Base-by-base conservation (phyloP, 495 filamentous ascomycete species). In the Aspergillus mulundensis region DNA sequence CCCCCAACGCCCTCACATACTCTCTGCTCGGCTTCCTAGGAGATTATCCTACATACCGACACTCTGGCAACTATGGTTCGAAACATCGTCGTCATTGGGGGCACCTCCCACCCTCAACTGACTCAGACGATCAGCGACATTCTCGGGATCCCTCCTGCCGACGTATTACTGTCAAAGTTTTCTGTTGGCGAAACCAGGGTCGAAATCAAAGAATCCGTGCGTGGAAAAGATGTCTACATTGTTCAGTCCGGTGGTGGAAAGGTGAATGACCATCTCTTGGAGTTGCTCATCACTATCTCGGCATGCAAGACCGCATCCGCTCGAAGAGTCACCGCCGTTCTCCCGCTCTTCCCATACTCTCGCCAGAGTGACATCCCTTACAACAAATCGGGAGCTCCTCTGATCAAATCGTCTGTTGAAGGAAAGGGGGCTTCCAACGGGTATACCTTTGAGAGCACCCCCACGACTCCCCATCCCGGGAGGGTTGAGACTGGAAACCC, bases 161-260 rank as follows among this genome's bases (percentile, higher is more conserved):
- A 89, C 60, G 87, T 91, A 54, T 81, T 92, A 52, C 81, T 97
- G 50, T 84, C 80, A 60, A 97, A 96, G 75, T 98, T 98, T 72
- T 85, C 87, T 15, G 90, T 93, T 50, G 94, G 94, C 43, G 95
- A 97, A 71, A 97, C 89, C 55, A 85, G 95, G 30, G 91, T 95
- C 55, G 94, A 97, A 72, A 94, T 98, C 62, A 78, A 89, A 65
- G 94, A 97, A 74, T 95, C 89, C 20, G 92, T 98, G 39, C 89
- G 94, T 61, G 95, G 87, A 54, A 98, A 98, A 70, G 94, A 97
- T 80, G 93, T 98, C 65, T 96, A 95, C 73, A 95, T 97, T 69
- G 88, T 97, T 61, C 91, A 97, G 70, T 89, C 87, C 47, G 90
- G 91, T 50, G 84, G 86, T 54, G 89, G 89, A 45, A 91, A 87